These are phyloP conservation scores for Ogataea nonfermentans DNA, from an alignment of 805 yeast species.

Conservation along the genomic window DNA sequence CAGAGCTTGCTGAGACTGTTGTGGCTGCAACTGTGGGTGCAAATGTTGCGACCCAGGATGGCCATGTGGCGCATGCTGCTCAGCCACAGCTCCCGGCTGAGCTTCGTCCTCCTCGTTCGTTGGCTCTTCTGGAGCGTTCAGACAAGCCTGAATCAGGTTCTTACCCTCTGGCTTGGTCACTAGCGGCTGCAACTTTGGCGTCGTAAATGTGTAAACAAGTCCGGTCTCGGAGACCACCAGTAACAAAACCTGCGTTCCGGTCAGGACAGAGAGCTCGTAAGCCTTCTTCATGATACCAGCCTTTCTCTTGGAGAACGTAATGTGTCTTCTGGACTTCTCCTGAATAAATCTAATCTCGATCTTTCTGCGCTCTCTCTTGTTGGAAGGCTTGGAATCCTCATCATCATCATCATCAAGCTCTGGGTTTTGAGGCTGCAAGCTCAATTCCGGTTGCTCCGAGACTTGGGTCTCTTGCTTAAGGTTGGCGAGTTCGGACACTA, in stretches of 20 bases:
- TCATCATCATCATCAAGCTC: conserved; percentile 52
- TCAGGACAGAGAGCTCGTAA: conserved; percentile 92
- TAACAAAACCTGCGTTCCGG: conserved; percentile 94
- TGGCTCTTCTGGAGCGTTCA: conserved; percentile 92
- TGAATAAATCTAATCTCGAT: conserved; percentile 96
- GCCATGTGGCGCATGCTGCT: conserved; percentile 21
- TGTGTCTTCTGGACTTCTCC: conserved; percentile 96
- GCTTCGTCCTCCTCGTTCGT: conserved; percentile 56
- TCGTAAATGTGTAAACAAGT: conserved; percentile 94
- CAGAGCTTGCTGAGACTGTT: conserved; percentile 32
- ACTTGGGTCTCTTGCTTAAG: conserved; percentile 26
- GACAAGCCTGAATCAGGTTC: conserved; percentile 92
- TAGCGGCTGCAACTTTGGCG: conserved; percentile 97
- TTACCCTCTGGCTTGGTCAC: conserved; percentile 98
- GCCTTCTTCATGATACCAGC: conserved; percentile 99
- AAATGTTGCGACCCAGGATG: conserved; percentile 29
- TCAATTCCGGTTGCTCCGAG: conserved; percentile 22
- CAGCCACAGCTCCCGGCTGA: conserved; percentile 18
- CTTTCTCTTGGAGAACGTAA: conserved; percentile 95
- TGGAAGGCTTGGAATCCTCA: conserved; percentile 45
- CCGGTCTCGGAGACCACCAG: conserved; percentile 99
- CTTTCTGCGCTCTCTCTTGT: conserved; percentile 68
- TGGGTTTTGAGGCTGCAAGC: conserved; percentile 27
- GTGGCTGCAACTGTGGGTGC: conserved; percentile 36
- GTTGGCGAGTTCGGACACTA: conserved; percentile 28